Percentiles rank a stretch among this genome's conserved stretches.
phyloP scores from a whole-genome alignment of 441 rosid genomes.

The Flueggea neowawraea region DNA sequence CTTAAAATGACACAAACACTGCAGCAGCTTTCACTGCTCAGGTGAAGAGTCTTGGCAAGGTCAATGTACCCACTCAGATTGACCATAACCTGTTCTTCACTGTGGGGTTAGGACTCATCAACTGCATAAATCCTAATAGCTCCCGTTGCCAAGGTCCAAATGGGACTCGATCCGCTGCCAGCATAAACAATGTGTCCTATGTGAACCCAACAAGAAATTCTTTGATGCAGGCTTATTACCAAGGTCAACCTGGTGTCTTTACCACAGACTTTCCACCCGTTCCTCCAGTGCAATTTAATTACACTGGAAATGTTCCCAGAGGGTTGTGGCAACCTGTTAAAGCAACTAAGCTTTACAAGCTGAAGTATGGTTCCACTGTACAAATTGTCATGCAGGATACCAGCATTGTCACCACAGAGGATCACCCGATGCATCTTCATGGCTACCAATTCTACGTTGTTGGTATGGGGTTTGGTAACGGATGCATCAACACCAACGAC shows the following conservation, averaged over 20 bases:
- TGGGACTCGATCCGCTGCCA: constrained; percentile 78
- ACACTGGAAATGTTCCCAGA: constrained; percentile 72
- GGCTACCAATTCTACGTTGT: constrained; percentile 81
- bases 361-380: constrained; percentile 65
- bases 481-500: too few relatives aligned
- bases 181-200: constrained; percentile 83
- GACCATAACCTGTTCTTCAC: constrained; percentile 74
- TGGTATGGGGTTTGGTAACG: constrained; percentile 79
- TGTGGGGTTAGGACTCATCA: constrained; percentile 71
- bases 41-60: constrained; percentile 46
- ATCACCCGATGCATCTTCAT: constrained; percentile 93
- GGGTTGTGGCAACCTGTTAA: constrained; percentile 62
- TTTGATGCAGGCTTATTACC: constrained; percentile 74
- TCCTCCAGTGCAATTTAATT: constrained; percentile 69
- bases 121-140: constrained; percentile 52
- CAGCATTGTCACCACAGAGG: constrained; percentile 66
- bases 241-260: constrained; percentile 63
- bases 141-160: constrained; percentile 88
- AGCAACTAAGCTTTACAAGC: constrained; percentile 65
- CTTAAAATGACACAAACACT: constrained; percentile 74
- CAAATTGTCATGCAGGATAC: constrained; percentile 84
- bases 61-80: constrained; percentile 55
- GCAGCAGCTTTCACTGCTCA: constrained; percentile 53
- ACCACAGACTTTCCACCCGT: constrained; percentile 75
- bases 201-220: constrained; percentile 67